phyloP scores from a whole-genome alignment of 73 alveolate species.

The Tetrahymena malaccensis region DNA sequence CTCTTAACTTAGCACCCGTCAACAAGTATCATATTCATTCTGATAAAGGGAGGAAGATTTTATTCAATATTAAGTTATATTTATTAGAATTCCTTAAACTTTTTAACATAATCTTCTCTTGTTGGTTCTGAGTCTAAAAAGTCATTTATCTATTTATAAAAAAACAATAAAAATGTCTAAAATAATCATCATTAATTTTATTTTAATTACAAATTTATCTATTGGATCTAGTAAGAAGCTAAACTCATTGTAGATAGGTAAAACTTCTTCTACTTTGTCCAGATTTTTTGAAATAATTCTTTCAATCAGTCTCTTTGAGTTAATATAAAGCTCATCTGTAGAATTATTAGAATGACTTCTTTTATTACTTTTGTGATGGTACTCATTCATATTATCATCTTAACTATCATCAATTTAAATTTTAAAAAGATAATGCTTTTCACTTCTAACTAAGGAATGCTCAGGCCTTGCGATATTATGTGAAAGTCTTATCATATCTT shows the following conservation, averaged over 20 bases:
- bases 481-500: conserved; percentile 53
- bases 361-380: conserved; percentile 49
- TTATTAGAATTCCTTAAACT: conserved; percentile 47
- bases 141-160: not conserved
- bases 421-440: conserved; percentile 71
- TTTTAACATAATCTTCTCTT: conserved; percentile 57
- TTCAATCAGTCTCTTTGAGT: conserved; percentile 41
- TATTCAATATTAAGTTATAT: conserved; percentile 55
- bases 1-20: conserved; percentile 75
- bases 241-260: conserved; percentile 59
- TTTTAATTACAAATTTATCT: conserved; percentile 47
- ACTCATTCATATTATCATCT: conserved; percentile 39
- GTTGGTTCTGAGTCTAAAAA: conserved; percentile 18
- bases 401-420: conserved; percentile 74
- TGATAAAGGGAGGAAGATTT: conserved; percentile 62
- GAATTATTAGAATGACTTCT: not conserved
- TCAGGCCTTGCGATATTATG: conserved; percentile 81
- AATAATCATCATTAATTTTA: not conserved
- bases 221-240: conserved; percentile 50
- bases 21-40: conserved; percentile 77
- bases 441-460: conserved; percentile 71
- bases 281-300: conserved; percentile 54
- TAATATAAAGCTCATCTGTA: not conserved
- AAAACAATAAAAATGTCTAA: not conserved
- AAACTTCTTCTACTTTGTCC: conserved; percentile 53